Base-by-base conservation (phyloP, 345 rosid genomes). In the Erucastrum elatum region DNA sequence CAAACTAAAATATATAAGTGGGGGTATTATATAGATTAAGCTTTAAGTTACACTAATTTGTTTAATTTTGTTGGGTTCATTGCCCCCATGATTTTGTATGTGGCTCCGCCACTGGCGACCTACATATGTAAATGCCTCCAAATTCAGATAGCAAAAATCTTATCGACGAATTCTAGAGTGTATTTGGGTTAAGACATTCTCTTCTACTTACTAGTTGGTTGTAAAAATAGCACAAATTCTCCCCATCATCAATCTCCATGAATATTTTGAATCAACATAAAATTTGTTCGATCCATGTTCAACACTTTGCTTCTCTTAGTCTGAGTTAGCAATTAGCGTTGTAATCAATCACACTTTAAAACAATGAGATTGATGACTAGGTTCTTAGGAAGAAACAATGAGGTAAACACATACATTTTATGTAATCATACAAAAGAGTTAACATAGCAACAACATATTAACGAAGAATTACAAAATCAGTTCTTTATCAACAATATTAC, bases 371-470 rank as follows among this genome's bases (percentile, higher is more conserved):
- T 21, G 25, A 13, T 58, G 26, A 17, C 62, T 58, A 63, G 10
- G 37, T 31, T 62, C 41, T 63, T 58, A 58, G 30, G 4, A 31
- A 63, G 66, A 13, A 62, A n/a, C 59, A 68, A 30, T 49, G 31
- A 29, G 31, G 15, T 68, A 51, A 51, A 51, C 56, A 51, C 35
- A 70, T 64, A 58, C 62, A 58, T 1, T 56, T 46, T 64, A 17
- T 31, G n/a, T 6, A 25, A 64, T 17, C 34, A 51, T 74, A 55
- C 64, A 74, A 21, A 68, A 33, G 16, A 64, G 55, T 34, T 51
- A 74, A 53, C 29, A 66, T 35, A 51, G 56, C 56, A 65, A 30
- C 56, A 65, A 17, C 25, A 3, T 74, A 49, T 29, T 30, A 65
- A 66, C 44, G 21, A 75, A 75, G 26, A 56, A 30, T 66, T 39